phyloP scores from a whole-genome alignment of 2,329 filamentous ascomycete genomes.

The Neophaeococcomyces aloes region DNA sequence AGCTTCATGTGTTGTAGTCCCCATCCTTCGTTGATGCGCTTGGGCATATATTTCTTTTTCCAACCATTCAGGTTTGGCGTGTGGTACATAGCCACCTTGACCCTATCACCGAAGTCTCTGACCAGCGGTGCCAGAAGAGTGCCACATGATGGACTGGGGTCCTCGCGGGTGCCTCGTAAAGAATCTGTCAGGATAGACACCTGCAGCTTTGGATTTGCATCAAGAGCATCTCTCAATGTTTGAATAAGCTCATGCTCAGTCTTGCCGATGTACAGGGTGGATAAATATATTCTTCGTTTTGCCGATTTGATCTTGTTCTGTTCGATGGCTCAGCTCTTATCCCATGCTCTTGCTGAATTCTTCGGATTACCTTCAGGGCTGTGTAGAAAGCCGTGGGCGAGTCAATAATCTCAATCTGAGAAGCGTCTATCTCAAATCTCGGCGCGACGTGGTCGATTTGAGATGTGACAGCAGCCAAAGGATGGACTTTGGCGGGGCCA shows the following conservation, averaged over 20 bases:
- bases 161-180: conserved; percentile 80
- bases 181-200: conserved; percentile 88
- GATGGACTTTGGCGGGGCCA: conserved; percentile 35
- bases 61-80: conserved; percentile 88
- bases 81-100: conserved; percentile 95
- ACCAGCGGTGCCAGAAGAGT: conserved; percentile 79
- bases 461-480: conserved; percentile 49
- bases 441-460: conserved; percentile 85
- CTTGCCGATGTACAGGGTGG: conserved; percentile 94
- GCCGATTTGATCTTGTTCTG: conserved; percentile 74
- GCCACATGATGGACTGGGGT: conserved; percentile 73
- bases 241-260: conserved; percentile 80
- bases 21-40: conserved; percentile 94
- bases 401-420: conserved; percentile 67
- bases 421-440: conserved; percentile 75
- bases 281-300: conserved; percentile 71
- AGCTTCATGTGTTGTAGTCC: conserved; percentile 98
- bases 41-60: conserved; percentile 72
- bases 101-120: conserved; percentile 72
- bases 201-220: conserved; percentile 61
- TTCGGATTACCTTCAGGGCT: conserved; percentile 64
- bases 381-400: conserved; percentile 85
- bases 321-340: conserved; percentile 15
- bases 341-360: conserved; percentile 1
- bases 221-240: conserved; percentile 64